These are phyloP conservation scores for Aureobasidium sp. DNA, from an alignment of 2,329 filamentous ascomycete species.

Conservation along the genomic window DNA sequence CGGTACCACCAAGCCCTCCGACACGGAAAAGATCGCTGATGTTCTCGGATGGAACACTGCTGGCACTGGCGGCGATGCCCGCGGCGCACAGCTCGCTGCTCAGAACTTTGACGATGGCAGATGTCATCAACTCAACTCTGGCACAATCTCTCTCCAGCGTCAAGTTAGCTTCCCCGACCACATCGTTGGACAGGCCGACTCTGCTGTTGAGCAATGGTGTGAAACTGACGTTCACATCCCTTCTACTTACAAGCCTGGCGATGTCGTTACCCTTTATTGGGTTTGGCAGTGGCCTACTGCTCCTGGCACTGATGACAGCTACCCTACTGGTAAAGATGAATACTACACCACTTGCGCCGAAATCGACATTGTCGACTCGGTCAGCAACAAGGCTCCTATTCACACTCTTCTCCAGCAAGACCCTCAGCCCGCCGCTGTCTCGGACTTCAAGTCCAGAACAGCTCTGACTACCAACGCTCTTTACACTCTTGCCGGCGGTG, in stretches of 20 bases:
- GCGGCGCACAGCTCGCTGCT: slow-evolving; percentile 67
- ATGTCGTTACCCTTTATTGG: slow-evolving; percentile 82
- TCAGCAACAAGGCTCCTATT: slow-evolving; percentile 16
- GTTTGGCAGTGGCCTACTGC: slow-evolving; percentile 84
- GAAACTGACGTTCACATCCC: slow-evolving; percentile 77
- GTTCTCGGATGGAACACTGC: slow-evolving; percentile 77
- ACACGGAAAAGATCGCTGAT: slow-evolving; percentile 51
- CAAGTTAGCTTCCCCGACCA: slow-evolving; percentile 50
- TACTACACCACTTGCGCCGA: slow-evolving; percentile 55
- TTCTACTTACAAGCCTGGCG: slow-evolving; percentile 51
- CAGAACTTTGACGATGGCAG: slow-evolving; percentile 84
- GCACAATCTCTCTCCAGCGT: slow-evolving; percentile 53
- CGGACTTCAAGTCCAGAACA: slow-evolving; percentile 34
- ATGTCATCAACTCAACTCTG: slow-evolving; percentile 73
- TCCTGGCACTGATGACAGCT: slow-evolving; percentile 32
- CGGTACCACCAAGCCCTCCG: slow-evolving; percentile 41
- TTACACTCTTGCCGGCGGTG: slow-evolving; percentile 18
- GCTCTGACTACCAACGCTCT: slow-evolving; percentile 30
- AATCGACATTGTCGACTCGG: slow-evolving; percentile 42
- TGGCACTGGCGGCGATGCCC: slow-evolving; percentile 72
- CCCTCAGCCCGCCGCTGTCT: slow-evolving; percentile 34
- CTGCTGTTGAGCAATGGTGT: slow-evolving; percentile 60
- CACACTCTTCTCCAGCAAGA: slow-evolving; percentile 36
- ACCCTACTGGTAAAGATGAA: slow-evolving; percentile 45
- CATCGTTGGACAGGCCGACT: slow-evolving; percentile 42